Base-by-base conservation (phyloP, 805 yeast genomes). In the Myxozyma kluyveri region DNA sequence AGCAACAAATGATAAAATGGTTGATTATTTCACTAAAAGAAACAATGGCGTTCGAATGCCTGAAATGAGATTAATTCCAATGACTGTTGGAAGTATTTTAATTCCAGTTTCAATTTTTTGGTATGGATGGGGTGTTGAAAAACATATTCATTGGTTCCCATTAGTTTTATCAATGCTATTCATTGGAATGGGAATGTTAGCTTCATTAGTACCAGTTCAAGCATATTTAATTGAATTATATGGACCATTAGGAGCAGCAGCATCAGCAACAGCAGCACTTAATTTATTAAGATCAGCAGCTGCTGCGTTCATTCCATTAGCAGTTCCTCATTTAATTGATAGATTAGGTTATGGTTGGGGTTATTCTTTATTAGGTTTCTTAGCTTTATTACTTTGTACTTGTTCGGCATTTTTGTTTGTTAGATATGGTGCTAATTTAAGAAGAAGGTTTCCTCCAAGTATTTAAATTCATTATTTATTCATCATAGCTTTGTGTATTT, bases 31-130 rank as follows among this genome's bases (percentile, higher is more conserved):
- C 19, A 50, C 60, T 7, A 41, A 32, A 17, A 37, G 45, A 10
- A 56, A 56, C 47, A 47, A 46, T 37, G 59, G 61, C 33, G 76
- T 75, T 4, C 52, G 59, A 14, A 43, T 45, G 47, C 79, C 83
- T 2, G 83, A 79, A 63, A 75, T 69, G 61, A 68, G 81, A 54
- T 67, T 79, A 48, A 75, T 76, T 9, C 72, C 79, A 14, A 71
- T 78, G 71, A 77, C 78, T 69, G 52, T 72, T 37, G 84, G 84
- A 12, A 70, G 76, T 14, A 40, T 77, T 14, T 56, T 72, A 36
- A 75, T 75, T 39, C 72, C 78, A 2, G 62, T 68, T 21, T 80
- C 82, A 10, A 65, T 79, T 38, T 75, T 79, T 62, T 73, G 78
- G 72, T 63, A 56, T 33, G 60, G 60, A 42, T 56, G 60, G 60